Evolutionary conservation across 1,284 basidiomycete genomes (phyloP), one percentile per base, ranked within the genome.

Genomic region (Sporisorium exsertum): DNA sequence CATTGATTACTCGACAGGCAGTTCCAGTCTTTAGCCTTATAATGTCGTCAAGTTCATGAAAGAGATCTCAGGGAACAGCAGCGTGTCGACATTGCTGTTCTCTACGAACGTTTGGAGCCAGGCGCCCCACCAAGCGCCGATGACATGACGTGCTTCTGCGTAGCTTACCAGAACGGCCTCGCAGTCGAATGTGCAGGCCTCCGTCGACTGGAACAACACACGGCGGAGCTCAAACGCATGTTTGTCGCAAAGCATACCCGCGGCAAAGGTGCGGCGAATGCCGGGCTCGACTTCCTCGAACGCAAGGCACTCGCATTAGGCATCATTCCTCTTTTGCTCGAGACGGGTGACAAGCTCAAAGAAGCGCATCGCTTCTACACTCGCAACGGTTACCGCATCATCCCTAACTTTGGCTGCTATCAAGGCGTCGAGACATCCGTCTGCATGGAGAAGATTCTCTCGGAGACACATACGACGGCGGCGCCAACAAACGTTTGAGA

Each of bases 371-470:
- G 66, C 50, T 74, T 74, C 55, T 74, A 74, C 56, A 62, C 33
- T 13, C 65, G 71, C 20, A 68, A 56, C 40, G 58, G 65, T 2
- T 69, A 69, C 43, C 35, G 20, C 16, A 20, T 61, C 58, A 59
- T 69, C 16, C 65, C 62, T 43, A 74, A 69, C 55, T 74, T 64
- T 63, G 71, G 71, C 15, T 74, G 62, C 58, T 68, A 74, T 22
- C 54, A 56, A 24, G 71, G 62, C 12, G 56, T 65, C 46, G 58
- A 58, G 16, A 55, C 62, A 3, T 74, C 72, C 15, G 49, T 74
- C 26, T 74, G 65, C 58, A 74, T 74, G 72, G 59, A 65, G 33
- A 74, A 74, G 52, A 3, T 15, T 6, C 10, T 46, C 51, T 24
- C 24, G 35, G 3, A 22, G 10, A 6, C 20, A 29, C 13, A n/a